Base-by-base conservation (phyloP, 2,329 filamentous ascomycete genomes). In the Pseudogymnoascus sp. region DNA sequence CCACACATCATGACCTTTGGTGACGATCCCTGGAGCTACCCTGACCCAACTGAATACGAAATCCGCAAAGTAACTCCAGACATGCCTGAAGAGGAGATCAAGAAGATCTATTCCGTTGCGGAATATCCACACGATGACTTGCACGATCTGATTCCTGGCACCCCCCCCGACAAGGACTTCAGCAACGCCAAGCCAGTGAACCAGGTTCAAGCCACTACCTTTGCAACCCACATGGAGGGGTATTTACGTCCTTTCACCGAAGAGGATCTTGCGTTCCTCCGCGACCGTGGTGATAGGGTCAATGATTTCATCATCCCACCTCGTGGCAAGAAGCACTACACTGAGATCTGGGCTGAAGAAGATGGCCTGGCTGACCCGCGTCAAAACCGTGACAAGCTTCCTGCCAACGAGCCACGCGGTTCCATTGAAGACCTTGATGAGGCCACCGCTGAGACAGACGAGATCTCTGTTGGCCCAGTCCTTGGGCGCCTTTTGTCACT, bases 81-180 rank as follows among this genome's bases (percentile, higher is more conserved):
- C 66, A 96, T 96, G 88, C 82, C 86, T 2, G 86, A 92, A 63
- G 88, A 93, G n/a, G 88, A 96, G 70, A 90, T 88, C 74, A 92
- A 89, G 72, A 85, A 89, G 68, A 93, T 97, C 61, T 96, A 91
- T 74, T 91, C 91, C 6, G 95, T 99, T 14, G 87, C 89, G 4
- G 81, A 84, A 12, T 99, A 95, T 72, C 95, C 95, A 0, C 83
- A 82, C 61, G 88, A 84, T 66, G 90, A 97, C 71, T 81, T 99
- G 7, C 82, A 87, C 63, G 88, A 97, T 71, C 80, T 95, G 68
- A 96, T 96, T 66, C 89, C 93, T 9, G 95, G 95, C 58, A 87
- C 89, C 40, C 90, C 93, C 1, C 93, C 95, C 1, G 93, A 97
- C 75, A 92, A 91, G 73, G 95, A 99, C 77, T 97, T 97, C 71